Percentiles rank a stretch among this genome's conserved stretches.
phyloP scores from a whole-genome alignment of 352 stramenopile genomes.

The Pythium aquatile region DNA sequence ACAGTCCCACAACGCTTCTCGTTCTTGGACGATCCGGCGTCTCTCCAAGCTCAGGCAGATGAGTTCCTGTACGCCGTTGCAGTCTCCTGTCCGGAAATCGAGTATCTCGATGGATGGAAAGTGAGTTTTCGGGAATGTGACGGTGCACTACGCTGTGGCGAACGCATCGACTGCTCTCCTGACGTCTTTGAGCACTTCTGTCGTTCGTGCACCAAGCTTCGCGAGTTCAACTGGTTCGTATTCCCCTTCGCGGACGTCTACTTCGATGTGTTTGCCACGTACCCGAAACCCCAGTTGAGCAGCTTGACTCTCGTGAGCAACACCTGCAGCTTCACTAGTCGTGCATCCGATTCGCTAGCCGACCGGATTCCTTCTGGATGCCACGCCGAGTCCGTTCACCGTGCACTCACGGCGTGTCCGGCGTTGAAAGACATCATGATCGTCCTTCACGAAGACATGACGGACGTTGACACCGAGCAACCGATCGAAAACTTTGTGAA shows the following conservation, averaged over 20 bases:
- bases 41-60: conserved; percentile 4
- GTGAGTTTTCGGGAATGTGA: conserved; percentile 12
- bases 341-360: neutral
- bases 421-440: conserved; percentile 15
- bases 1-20: conserved; percentile 22
- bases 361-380: conserved; percentile 3
- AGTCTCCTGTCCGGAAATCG: conserved; percentile 20
- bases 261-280: conserved; percentile 39
- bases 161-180: conserved; percentile 26
- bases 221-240: conserved; percentile 60
- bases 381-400: neutral
- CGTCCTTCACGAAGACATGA: conserved; percentile 11
- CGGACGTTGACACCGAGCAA: neutral
- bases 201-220: conserved; percentile 31
- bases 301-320: conserved; percentile 16
- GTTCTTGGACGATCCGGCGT: conserved; percentile 1
- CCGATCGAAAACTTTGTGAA: conserved; percentile 2
- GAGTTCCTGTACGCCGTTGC: conserved; percentile 17
- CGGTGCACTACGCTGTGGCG: conserved; percentile 24
- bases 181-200: conserved; percentile 47
- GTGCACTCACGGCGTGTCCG: conserved; percentile 13
- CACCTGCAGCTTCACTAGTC: conserved; percentile 5
- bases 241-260: conserved; percentile 57
- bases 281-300: neutral
- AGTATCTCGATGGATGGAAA: conserved; percentile 35